phyloP scores from a whole-genome alignment of 2,329 filamentous ascomycete genomes.

The Penicillium sp. region DNA sequence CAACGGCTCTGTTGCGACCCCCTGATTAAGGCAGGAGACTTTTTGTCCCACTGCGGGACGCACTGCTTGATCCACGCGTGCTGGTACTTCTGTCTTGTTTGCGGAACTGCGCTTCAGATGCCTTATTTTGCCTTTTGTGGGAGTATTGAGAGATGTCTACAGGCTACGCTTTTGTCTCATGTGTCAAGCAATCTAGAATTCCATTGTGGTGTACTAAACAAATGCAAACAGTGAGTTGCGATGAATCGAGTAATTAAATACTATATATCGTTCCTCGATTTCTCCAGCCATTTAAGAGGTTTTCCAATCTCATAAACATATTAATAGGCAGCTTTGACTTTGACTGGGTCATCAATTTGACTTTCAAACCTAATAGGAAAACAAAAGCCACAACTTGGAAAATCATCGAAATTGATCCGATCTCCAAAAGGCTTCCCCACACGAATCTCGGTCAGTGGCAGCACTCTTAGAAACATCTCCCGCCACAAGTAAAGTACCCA shows the following conservation, averaged over 20 bases:
- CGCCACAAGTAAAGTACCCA: conserved; percentile 3
- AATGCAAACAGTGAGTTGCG: not conserved
- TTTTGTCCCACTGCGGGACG: conserved; percentile 6
- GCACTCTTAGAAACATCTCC: conserved; percentile 1
- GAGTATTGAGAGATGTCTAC: not conserved
- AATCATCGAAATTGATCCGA: not conserved
- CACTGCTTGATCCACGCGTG: conserved; percentile 21
- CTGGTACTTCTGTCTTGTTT: conserved; percentile 10
- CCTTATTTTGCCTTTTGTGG: conserved; percentile 6
- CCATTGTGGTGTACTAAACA: not conserved
- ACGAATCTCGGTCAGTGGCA: conserved; percentile 4
- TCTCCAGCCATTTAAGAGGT: not conserved
- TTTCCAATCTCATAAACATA: not conserved
- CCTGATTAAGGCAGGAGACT: conserved; percentile 17
- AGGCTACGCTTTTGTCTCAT: not conserved
- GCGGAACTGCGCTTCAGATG: not conserved
- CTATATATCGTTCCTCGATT: not conserved
- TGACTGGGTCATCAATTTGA: not conserved
- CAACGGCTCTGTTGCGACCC: not conserved
- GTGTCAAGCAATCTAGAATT: not conserved
- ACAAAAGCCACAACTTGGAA: not conserved
- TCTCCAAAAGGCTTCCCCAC: not conserved
- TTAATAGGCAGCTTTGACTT: too few species aligned
- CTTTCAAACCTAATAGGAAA: not conserved
- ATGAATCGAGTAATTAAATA: not conserved